Base-by-base conservation (phyloP, 2,329 filamentous ascomycete genomes). In the Byssothecium circinans region DNA sequence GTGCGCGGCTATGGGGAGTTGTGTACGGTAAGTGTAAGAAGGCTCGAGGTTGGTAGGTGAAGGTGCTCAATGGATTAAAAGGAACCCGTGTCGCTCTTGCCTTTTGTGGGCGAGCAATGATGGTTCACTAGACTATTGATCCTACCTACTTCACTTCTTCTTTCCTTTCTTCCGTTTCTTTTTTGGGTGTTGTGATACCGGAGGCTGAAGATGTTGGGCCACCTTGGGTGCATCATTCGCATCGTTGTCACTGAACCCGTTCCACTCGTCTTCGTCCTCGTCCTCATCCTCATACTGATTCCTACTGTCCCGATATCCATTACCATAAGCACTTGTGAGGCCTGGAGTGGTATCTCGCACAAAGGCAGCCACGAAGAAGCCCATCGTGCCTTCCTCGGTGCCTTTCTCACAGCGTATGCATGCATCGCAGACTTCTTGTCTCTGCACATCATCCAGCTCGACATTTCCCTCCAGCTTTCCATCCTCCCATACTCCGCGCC, bases 291-390 rank as follows among this genome's bases (percentile, higher is more conserved):
- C n/a, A n/a, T n/a, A n/a, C n/a, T n/a, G n/a, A n/a, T n/a, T 7
- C 40, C 1, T 38, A 39, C 17, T 49, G 29, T 2, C 23, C 33
- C 10, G 35, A 14, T 14, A 20, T 39, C 3, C 36, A 2, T 29
- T 34, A 19, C 47, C 43, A 15, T 15, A 15, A 33, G 36, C 39
- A 18, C 43, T 47, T 12, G 46, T 32, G 15, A 10, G 37, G 17
- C 20, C 43, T 32, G 23, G 33, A 17, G 34, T 50, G 2, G 44
- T 51, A 35, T 87, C 81, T 43, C 88, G 78, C 2, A 89, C 80
- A 70, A 99, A 96, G 0, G 81, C 89, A n/a, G 84, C 90, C 17
- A 96, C 88, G 61, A 99, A 99, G 72, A 99, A 97, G 0, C 94
- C 92, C 82, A 96, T 96, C 1, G 91, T 88, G 0, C 91, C 90